Base-by-base conservation (phyloP, 257 asterid genomes). In the Capsicum pubescens region DNA sequence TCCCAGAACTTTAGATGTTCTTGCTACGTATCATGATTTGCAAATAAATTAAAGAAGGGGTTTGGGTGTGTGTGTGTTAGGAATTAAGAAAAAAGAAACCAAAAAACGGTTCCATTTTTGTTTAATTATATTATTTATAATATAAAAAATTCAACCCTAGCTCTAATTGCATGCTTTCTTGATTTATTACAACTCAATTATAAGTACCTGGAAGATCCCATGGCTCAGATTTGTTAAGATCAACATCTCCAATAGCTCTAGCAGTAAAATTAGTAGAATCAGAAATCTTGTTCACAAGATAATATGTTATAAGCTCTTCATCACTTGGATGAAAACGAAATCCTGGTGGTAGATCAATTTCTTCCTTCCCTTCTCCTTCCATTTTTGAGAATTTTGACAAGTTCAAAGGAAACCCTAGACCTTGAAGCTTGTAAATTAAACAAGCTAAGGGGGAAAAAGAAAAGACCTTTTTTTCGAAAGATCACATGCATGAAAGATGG, bases 151-250 rank as follows among this genome's bases (percentile, higher is more conserved):
- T 48, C 14, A 7, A 68, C 87, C 91, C 90, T 90, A 86, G 57
- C 59, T 77, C 21, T 32, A 2, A 2, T 39, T 39, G 42, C 42
- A 39, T 79, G 64, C 9, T 44, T 16, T 79, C 36, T 39, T 36
- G 26, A 55, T 42, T 8, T n/a, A 46, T 48, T 9, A 87, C 44
- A 84, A 83, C 6, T 14, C 0, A 63, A 10, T 61, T 9, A 61
- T 61, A 9, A 21, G 39, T 21, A 91, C 98, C 97, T 88, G 98
- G 99, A 87, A 95, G 97, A 91, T 94, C 97, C 99, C 99, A 95
- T 0, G 99, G 99, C 91, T 95, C 99, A 52, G 91, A 90, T 87
- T 95, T 95, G 91, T 94, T 95, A 84, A 95, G 97, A 90, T 94
- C 98, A 5, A 95, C 99, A n/a, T 93, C 99, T 72, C 87, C 97